phyloP scores from a whole-genome alignment of 192 early-diverging fungal genomes.

The Polychytrium aggregatum region DNA sequence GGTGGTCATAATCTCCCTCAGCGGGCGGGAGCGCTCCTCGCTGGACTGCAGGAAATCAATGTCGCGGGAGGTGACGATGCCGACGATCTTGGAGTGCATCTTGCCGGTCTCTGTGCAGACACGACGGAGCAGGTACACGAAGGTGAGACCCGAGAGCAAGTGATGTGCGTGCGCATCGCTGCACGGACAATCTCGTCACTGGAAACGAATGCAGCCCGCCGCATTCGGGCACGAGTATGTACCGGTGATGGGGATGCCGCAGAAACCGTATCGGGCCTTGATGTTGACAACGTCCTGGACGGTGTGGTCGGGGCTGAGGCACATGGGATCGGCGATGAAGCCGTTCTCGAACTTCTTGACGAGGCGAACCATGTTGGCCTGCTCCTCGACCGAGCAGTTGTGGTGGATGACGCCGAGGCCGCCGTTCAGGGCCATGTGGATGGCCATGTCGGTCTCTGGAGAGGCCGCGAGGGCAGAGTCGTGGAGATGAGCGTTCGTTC shows the following conservation, averaged over 20 bases:
- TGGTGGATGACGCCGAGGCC: slow-evolving; percentile 97
- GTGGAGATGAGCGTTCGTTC: too few relatives aligned
- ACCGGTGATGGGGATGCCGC: slow-evolving; percentile 93
- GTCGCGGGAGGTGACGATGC: slow-evolving; percentile 94
- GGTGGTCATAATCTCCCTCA: slow-evolving; percentile 82
- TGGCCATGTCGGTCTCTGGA: slow-evolving; percentile 90
- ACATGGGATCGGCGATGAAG: slow-evolving; percentile 90
- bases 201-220: background rate
- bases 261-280: slow-evolving; percentile 83
- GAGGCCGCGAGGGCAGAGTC: too few relatives aligned
- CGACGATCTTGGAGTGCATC: slow-evolving; percentile 78
- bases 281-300: slow-evolving; percentile 77
- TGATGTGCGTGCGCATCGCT: background rate
- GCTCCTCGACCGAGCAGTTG: slow-evolving; percentile 92
- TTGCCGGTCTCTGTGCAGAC: slow-evolving; percentile 58
- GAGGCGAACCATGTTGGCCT: slow-evolving; percentile 95
- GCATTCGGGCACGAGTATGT: slow-evolving; percentile 6
- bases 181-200: background rate
- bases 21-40: slow-evolving; percentile 44
- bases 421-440: slow-evolving; percentile 89
- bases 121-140: background rate
- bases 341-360: slow-evolving; percentile 88
- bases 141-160: background rate
- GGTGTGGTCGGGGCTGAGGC: slow-evolving; percentile 68
- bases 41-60: slow-evolving; percentile 70